These are phyloP conservation scores for Uncinocarpus reesii DNA, from an alignment of 2,329 filamentous ascomycete species.

Conservation along the genomic window DNA sequence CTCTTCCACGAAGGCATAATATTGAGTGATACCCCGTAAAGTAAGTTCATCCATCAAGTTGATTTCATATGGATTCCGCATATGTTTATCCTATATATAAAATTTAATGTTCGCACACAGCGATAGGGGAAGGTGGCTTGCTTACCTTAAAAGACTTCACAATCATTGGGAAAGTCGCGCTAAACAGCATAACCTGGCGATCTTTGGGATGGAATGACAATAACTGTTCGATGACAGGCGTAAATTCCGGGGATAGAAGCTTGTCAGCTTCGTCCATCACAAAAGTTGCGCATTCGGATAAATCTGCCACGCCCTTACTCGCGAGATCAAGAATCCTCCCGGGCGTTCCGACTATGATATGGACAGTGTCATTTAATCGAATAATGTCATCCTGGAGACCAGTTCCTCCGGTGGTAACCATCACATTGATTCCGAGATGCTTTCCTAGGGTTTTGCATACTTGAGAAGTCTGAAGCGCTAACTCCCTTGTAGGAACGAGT, in stretches of 20 bases:
- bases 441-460: constrained; percentile 98
- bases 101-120: not conserved
- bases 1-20: constrained; percentile 98
- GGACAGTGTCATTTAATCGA: constrained; percentile 83
- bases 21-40: constrained; percentile 94
- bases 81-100: constrained; percentile 72
- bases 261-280: constrained; percentile 99
- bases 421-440: constrained; percentile 93
- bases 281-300: constrained; percentile 93
- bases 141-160: constrained; percentile 80
- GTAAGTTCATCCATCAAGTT: constrained; percentile 99
- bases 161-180: constrained; percentile 90
- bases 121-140: not conserved
- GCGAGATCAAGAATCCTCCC: constrained; percentile 93
- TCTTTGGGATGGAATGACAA: constrained; percentile 93
- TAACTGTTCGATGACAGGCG: constrained; percentile 91
- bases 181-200: constrained; percentile 98
- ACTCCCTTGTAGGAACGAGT: constrained; percentile 88
- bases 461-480: constrained; percentile 96
- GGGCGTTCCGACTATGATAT: constrained; percentile 95
- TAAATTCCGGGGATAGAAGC: constrained; percentile 91
- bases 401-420: constrained; percentile 97
- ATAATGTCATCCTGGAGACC: constrained; percentile 94
- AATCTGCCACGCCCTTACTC: constrained; percentile 89
- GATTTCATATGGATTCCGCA: constrained; percentile 93